Evolutionary conservation across 2,329 filamentous ascomycete genomes (phyloP).

Genomic region (Hypoxylon sp.): DNA sequence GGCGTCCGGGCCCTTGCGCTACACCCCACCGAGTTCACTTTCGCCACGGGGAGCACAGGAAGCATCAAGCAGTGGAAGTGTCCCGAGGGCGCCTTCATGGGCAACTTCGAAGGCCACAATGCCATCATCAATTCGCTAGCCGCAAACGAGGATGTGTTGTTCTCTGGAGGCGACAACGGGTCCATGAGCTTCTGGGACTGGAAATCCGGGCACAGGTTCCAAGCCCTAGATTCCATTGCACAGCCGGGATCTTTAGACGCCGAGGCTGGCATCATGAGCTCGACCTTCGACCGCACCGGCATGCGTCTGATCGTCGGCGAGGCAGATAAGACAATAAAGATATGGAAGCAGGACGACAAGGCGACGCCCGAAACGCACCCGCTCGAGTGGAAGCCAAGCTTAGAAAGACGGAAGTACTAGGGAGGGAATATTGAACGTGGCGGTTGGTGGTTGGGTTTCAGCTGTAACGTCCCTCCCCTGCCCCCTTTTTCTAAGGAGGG

Average conservation of each 20-base stretch:
- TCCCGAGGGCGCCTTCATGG: constrained; percentile 97
- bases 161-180: constrained; percentile 94
- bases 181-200: constrained; percentile 99
- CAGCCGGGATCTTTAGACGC: constrained; percentile 95
- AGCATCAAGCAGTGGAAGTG: constrained; percentile 99
- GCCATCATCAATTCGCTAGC: constrained; percentile 93
- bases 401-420: constrained; percentile 79
- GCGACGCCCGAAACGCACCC: constrained; percentile 93
- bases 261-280: constrained; percentile 93
- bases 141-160: constrained; percentile 93
- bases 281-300: constrained; percentile 89
- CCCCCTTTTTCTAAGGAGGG: neutral
- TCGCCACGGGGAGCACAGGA: constrained; percentile 88
- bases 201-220: constrained; percentile 94
- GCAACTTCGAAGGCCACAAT: constrained; percentile 97
- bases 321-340: constrained; percentile 97
- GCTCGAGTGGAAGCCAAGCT: constrained; percentile 86
- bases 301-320: constrained; percentile 91
- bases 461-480: too few species aligned
- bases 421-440: too few species aligned
- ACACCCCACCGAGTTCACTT: constrained; percentile 95
- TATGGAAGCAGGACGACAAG: constrained; percentile 93
- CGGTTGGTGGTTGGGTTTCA: neutral
- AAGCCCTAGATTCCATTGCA: constrained; percentile 86
- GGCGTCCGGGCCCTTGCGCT: constrained; percentile 84